Evolutionary conservation across 1,284 basidiomycete species (phyloP), one percentile per base, ranked within the genome.

Genomic region (Malassezia restricta): DNA sequence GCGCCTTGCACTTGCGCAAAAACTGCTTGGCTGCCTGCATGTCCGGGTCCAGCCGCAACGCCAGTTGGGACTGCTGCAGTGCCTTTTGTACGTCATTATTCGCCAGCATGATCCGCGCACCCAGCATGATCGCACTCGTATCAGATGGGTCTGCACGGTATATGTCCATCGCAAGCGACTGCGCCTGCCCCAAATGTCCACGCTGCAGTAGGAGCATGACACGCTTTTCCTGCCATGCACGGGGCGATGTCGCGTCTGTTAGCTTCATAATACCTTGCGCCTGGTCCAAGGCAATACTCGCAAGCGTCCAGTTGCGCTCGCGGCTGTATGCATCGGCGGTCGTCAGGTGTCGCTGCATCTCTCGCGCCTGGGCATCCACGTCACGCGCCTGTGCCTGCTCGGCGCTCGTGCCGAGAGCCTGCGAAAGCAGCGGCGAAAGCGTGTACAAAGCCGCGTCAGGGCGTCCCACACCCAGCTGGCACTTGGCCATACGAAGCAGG

Each of bases 1-100:
- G 80, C 42, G 84, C 83, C 64, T 83, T 84, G 20, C 85, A 79
- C 14, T 85, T 81, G 68, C 82, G 84, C 48, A 88, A 78, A 47
- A 89, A 74, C 53, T 78, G 79, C 63, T 82, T 79, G 0, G 87
- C 87, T 7, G 77, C 77, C 44, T 79, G 79, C 63, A 85, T 80
- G 31, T 84, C 85, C 0, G 88, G 88, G 69, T 91, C 87, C 40
- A 83, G 76, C 20, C 84, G 80, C 11, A 91, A 77, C 0, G 87
- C 86, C 12, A 80, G 81, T 57, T 80, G 78, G 35, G 79, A 79
- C 65, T 91, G 86, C 53, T 84, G 80, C 20, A 84, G 75, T 0
- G 86, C 82, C 64, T 84, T 82, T 8, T 78, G 28, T 12, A 86
- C 77, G 61, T 84, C 85, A 6, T 82, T 82, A 6, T 78, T 79